Conservation (phyloP, 208 protist species). For the Leishmania gerbilli region DNA sequence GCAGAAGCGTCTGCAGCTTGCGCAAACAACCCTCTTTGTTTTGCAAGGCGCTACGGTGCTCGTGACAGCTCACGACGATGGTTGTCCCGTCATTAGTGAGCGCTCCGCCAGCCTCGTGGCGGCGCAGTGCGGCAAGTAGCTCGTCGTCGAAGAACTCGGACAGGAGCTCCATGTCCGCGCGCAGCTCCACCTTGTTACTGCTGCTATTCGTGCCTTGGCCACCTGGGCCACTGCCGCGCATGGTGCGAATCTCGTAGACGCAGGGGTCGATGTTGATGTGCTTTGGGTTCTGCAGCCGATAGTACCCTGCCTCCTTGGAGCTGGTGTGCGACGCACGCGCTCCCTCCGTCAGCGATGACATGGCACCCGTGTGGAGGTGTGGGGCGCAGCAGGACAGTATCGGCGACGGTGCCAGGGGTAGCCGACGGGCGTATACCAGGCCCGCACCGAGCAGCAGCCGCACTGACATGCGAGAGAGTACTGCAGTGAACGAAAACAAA, state of each 20-base stretch:
- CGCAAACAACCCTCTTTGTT: conserved; percentile 77
- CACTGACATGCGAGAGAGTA: not conserved
- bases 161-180: conserved; percentile 55
- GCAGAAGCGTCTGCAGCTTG: conserved; percentile 62
- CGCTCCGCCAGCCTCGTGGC: conserved; percentile 40
- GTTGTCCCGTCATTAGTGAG: conserved; percentile 55
- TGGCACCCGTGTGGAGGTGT: not conserved
- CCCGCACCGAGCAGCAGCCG: not conserved
- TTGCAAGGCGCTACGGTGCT: conserved; percentile 73
- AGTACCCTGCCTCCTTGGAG: conserved; percentile 67
- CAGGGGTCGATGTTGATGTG: conserved; percentile 48
- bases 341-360: not conserved
- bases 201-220: conserved; percentile 84
- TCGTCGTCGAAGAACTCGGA: conserved; percentile 56
- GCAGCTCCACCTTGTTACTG: conserved; percentile 90
- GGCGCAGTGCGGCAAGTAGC: conserved; percentile 41
- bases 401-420: not conserved
- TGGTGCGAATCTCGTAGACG: conserved; percentile 57
- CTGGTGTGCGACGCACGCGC: conserved; percentile 46
- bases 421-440: not conserved
- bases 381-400: not conserved
- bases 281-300: conserved; percentile 40
- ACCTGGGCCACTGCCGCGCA: conserved; percentile 80
- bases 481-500: not conserved
- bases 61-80: conserved; percentile 70